A percentile compares a stretch with the other conserved stretches of the same genome.
Conservation (phyloP, 2,329 filamentous ascomycete species). For the Decorospora gaudefroyi region DNA sequence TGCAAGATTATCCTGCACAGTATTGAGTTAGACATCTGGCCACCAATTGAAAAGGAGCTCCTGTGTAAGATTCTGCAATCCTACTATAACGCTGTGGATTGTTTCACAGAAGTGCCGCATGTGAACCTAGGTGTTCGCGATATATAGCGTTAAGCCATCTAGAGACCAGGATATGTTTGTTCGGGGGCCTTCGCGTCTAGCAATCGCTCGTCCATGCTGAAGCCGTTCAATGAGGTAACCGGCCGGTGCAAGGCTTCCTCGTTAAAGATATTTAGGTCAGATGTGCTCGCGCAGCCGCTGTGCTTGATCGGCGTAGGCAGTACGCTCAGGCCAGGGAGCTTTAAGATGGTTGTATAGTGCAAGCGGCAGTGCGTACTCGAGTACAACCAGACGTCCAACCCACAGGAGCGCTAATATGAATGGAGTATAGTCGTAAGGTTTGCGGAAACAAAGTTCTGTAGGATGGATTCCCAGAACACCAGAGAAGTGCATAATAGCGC, state of each 20-base stretch:
- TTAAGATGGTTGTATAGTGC: slow-evolving; percentile 9
- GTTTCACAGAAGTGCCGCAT: slow-evolving; percentile 7
- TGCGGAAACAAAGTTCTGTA: slow-evolving; percentile 7
- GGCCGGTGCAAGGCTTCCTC: slow-evolving; percentile 8
- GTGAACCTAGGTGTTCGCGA: slow-evolving; percentile 4
- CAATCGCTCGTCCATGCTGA: slow-evolving; percentile 8
- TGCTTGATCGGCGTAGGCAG: slow-evolving; percentile 6
- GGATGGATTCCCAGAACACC: slow-evolving; percentile 12
- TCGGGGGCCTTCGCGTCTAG: slow-evolving; percentile 9
- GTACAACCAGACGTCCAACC: slow-evolving; percentile 8
- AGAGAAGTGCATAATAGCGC: slow-evolving; percentile 11
- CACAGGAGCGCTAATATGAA: slow-evolving; percentile 11
- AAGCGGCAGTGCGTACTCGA: slow-evolving; percentile 11
- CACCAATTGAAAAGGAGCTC: slow-evolving; percentile 11
- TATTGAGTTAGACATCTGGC: slow-evolving; percentile 3
- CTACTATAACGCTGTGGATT: slow-evolving; percentile 5
- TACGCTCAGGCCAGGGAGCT: slow-evolving; percentile 6
- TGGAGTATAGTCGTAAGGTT: slow-evolving; percentile 11
- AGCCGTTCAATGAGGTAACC: slow-evolving; percentile 12
- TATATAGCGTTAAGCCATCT: slow-evolving; percentile 10
- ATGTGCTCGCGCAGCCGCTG: slow-evolving; percentile 8
- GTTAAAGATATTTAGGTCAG: slow-evolving; percentile 9
- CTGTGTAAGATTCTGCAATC: slow-evolving; percentile 4
- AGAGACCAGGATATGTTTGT: slow-evolving; percentile 9
- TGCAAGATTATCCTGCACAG: slow-evolving; percentile 9